Percentiles rank a stretch among this genome's conserved stretches.
These are phyloP conservation scores for Licmophora abbreviata DNA, from an alignment of 108 stramenopile genomes.

Conservation along the genomic window DNA sequence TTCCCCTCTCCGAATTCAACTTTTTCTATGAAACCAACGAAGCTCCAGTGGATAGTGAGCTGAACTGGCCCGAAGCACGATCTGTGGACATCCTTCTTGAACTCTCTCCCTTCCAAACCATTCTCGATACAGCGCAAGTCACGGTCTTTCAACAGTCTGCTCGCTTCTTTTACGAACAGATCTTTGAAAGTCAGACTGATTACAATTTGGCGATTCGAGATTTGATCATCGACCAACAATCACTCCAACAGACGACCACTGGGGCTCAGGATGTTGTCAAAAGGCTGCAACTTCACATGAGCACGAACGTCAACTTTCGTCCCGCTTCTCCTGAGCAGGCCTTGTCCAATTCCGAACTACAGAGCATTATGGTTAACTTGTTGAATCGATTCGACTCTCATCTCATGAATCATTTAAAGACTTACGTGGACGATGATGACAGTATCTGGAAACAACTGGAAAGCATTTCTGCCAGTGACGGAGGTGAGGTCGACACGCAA, in stretches of 20 bases:
- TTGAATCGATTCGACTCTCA: conserved; percentile 6
- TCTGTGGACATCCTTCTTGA: too few relatives aligned
- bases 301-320: conserved; percentile 7
- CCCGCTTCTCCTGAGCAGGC: background rate
- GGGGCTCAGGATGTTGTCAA: too few relatives aligned
- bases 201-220: conserved; percentile 4
- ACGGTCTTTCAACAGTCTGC: too few relatives aligned
- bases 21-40: too few relatives aligned
- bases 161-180: conserved; percentile 8
- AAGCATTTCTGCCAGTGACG: background rate
- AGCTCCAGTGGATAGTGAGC: too few relatives aligned
- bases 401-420: background rate
- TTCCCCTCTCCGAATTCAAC: too few relatives aligned
- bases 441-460: background rate
- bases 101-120: too few relatives aligned
- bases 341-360: background rate
- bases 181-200: background rate
- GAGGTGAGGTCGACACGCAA: background rate
- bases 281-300: too few relatives aligned
- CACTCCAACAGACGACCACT: background rate
- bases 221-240: background rate
- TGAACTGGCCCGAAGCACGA: too few relatives aligned
- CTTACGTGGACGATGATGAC: too few relatives aligned
- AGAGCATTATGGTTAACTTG: conserved; percentile 2
- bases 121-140: too few relatives aligned